Percentiles rank a stretch among this genome's conserved stretches.
Evolutionary conservation across 2,329 filamentous ascomycete species (phyloP).

Genomic region (Colletotrichum australisinense): DNA sequence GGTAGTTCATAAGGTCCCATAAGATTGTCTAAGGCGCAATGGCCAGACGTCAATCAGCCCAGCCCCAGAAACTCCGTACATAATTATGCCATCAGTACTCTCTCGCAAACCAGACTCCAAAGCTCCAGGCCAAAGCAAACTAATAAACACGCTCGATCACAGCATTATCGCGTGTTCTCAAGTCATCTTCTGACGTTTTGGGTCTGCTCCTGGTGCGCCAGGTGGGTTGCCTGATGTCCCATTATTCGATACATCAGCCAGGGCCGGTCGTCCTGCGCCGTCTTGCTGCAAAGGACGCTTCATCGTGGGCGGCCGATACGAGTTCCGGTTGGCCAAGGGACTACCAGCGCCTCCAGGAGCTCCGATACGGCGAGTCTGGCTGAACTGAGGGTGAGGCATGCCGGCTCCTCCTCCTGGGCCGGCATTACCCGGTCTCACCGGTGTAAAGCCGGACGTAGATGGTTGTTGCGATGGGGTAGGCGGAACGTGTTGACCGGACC

Average conservation of each 20-base stretch:
- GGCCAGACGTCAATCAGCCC: neutral
- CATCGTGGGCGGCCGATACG: conserved; percentile 70
- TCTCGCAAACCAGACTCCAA: conserved; percentile 9
- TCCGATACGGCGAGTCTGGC: conserved; percentile 68
- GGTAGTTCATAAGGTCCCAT: neutral
- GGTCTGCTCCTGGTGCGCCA: conserved; percentile 50
- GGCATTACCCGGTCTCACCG: conserved; percentile 23
- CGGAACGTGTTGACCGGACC: conserved; percentile 64
- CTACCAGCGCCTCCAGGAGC: conserved; percentile 66
- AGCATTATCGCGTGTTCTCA: conserved; percentile 30
- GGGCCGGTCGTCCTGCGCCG: conserved; percentile 51
- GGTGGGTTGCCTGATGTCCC: conserved; percentile 39
- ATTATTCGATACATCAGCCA: conserved; percentile 65
- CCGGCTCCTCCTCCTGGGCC: conserved; percentile 40
- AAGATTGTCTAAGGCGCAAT: neutral
- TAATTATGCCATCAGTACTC: neutral
- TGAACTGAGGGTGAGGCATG: conserved; percentile 64
- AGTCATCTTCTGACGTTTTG: conserved; percentile 63
- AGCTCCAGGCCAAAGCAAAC: conserved; percentile 11
- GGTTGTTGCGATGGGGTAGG: conserved; percentile 45
- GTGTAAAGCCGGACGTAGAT: conserved; percentile 36
- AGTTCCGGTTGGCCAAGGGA: conserved; percentile 67
- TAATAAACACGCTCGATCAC: neutral
- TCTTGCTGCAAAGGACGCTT: conserved; percentile 42
- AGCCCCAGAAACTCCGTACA: conserved; percentile 6